Evolutionary conservation across 2,329 filamentous ascomycete species (phyloP).

Genomic region (Trichoderma atroviride): DNA sequence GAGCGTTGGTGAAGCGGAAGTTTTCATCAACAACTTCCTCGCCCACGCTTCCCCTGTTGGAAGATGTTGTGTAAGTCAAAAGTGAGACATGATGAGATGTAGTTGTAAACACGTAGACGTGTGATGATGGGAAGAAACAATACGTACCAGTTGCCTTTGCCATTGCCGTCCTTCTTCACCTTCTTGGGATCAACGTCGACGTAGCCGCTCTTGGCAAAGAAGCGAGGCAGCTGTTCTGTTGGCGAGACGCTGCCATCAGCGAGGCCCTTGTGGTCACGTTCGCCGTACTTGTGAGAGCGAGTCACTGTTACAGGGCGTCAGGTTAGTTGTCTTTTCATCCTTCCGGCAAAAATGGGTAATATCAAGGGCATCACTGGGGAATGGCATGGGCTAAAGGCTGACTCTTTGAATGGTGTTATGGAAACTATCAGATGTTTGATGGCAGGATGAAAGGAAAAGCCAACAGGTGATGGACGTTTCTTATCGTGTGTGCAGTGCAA

Average conservation of each 20-base stretch:
- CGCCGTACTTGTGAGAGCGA: slow-evolving; percentile 93
- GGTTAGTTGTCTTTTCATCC: slow-evolving; percentile 4
- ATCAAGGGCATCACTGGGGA: background rate
- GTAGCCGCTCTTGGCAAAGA: slow-evolving; percentile 87
- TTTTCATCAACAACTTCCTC: slow-evolving; percentile 82
- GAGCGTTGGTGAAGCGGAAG: slow-evolving; percentile 82
- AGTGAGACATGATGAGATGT: background rate
- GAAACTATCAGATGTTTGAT: slow-evolving; percentile 4
- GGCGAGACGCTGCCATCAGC: slow-evolving; percentile 71
- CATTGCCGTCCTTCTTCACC: slow-evolving; percentile 94
- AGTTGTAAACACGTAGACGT: background rate
- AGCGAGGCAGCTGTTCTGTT: slow-evolving; percentile 80
- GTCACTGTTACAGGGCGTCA: slow-evolving; percentile 70
- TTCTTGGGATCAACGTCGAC: slow-evolving; percentile 84
- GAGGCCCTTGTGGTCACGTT: slow-evolving; percentile 82
- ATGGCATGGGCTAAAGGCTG: background rate
- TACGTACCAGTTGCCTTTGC: slow-evolving; percentile 90
- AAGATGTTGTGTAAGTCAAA: background rate
- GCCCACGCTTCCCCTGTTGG: slow-evolving; percentile 74
- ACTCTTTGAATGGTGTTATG: slow-evolving; percentile 7
- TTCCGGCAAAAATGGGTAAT: background rate
- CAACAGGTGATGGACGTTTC: background rate
- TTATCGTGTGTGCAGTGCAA: slow-evolving; percentile 5
- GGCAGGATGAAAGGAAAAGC: background rate
- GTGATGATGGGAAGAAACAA: background rate